phyloP scores from a whole-genome alignment of 169 alveolate species.

The Plasmodium knowlesi region DNA sequence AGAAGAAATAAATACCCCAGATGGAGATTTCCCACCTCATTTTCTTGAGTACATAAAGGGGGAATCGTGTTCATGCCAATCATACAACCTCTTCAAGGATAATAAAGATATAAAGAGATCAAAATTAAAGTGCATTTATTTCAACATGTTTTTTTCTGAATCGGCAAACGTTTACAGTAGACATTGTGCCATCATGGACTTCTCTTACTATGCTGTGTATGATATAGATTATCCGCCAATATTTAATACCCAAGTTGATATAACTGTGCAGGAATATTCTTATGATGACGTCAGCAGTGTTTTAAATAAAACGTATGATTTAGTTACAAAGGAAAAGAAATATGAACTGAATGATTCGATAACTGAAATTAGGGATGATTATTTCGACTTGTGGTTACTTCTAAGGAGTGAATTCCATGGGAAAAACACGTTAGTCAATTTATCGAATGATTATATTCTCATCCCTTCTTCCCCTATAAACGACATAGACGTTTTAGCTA shows the following conservation, averaged over 20 bases:
- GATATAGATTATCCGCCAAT: slow-evolving; percentile 72
- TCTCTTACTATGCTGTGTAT: slow-evolving; percentile 38
- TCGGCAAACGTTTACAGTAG: slow-evolving; percentile 54
- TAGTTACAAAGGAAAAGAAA: slow-evolving; percentile 65
- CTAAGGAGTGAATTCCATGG: slow-evolving; percentile 64
- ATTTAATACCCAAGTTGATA: slow-evolving; percentile 55
- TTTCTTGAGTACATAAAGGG: slow-evolving; percentile 65
- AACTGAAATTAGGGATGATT: slow-evolving; percentile 70
- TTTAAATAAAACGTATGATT: slow-evolving; percentile 38
- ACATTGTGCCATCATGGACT: slow-evolving; percentile 42
- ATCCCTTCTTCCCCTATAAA: slow-evolving; percentile 62
- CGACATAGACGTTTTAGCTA: slow-evolving; percentile 27
- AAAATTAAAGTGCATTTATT: slow-evolving; percentile 53
- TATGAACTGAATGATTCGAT: slow-evolving; percentile 62
- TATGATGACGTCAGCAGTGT: slow-evolving; percentile 61
- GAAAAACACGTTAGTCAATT: slow-evolving; percentile 44
- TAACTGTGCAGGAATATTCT: slow-evolving; percentile 61
- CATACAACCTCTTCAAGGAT: slow-evolving; percentile 44
- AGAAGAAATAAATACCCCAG: slow-evolving; percentile 34
- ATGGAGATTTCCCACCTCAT: slow-evolving; percentile 45
- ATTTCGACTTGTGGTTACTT: slow-evolving; percentile 67
- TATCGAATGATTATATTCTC: slow-evolving; percentile 60
- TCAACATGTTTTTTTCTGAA: slow-evolving; percentile 48
- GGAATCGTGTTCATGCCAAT: slow-evolving; percentile 53
- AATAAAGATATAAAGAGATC: slow-evolving; percentile 47